Evolutionary conservation across 1,284 basidiomycete genomes (phyloP).

Genomic region (Trametes hirsuta): DNA sequence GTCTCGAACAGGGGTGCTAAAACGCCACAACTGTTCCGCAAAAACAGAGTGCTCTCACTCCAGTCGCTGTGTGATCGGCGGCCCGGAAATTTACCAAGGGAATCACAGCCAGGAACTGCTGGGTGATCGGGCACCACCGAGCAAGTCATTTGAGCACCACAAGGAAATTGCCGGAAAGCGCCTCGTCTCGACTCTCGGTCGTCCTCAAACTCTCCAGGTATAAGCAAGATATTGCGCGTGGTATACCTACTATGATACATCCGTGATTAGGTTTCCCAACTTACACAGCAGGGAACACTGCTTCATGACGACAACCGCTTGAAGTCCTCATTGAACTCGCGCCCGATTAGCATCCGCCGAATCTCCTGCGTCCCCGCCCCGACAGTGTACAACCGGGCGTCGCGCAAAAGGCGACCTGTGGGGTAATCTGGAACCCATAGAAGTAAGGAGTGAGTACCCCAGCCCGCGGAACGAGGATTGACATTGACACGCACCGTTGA

Average conservation of each 20-base stretch:
- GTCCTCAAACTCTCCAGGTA: background rate
- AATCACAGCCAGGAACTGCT: too few species aligned
- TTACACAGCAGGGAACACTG: background rate
- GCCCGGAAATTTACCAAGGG: too few species aligned
- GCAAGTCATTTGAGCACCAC: too few species aligned
- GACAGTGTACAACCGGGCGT: constrained; percentile 86
- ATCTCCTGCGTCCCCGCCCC: constrained; percentile 94
- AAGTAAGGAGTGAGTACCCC: background rate
- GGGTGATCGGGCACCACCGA: too few species aligned
- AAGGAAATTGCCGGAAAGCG: background rate
- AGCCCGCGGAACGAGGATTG: background rate
- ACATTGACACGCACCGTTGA: constrained; percentile 66
- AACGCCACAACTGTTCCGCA: background rate
- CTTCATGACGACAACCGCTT: constrained; percentile 25
- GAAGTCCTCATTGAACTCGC: constrained; percentile 85
- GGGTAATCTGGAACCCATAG: constrained; percentile 71
- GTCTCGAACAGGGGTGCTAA: background rate
- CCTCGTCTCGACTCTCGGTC: background rate
- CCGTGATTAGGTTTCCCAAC: too few species aligned
- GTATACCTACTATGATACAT: background rate
- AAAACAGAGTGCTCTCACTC: background rate
- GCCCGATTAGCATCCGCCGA: constrained; percentile 86
- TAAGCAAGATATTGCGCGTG: background rate
- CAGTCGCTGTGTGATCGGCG: background rate
- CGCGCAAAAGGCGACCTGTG: constrained; percentile 82